Evolutionary conservation across 2,329 filamentous ascomycete species (phyloP), one percentile per base, ranked within the genome.

Genomic region (Neocucurbitaria cava): DNA sequence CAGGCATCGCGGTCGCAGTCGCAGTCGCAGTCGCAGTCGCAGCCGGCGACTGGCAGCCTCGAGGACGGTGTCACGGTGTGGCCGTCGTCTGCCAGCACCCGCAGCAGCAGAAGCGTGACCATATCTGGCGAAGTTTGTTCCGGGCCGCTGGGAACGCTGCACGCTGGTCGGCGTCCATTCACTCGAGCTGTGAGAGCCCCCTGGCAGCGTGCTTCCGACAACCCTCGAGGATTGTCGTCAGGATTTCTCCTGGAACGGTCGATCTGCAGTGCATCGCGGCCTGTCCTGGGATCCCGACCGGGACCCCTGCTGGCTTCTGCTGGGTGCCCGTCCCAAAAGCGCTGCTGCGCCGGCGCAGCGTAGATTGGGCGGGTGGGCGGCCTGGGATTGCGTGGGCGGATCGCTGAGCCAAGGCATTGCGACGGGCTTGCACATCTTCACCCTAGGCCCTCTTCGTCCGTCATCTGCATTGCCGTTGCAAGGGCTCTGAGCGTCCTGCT

Each of bases 401-500:
- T 74, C 71, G 65, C 69, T 72, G 63, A 65, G 70, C 60, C 67
- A 69, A 68, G 69, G 68, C 66, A 71, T 64, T 64, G 54, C 54
- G 49, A 54, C 62, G 59, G 62, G 67, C 66, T 66, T 73, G 70
- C 69, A 58, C 70, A 71, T 70, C 68, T 54, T 56, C 44, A 53
- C 61, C 52, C 69, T 68, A 70, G 66, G 55, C 68, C 64, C 42
- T 59, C 59, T 62, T 65, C 46, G 69, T 54, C 61, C 64, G 61
- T 67, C 69, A 71, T 72, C 73, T 76, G 73, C 74, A 76, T 70
- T 74, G 65, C 74, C 74, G 73, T 76, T 76, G 65, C 70, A 68
- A 56, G 71, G 69, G 67, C 65, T 68, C 65, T 59, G 64, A 65
- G 66, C 60, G 55, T 54, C 56, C 59, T 52, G 51, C 70, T 72